These are phyloP conservation scores for Torulaspora maleeae DNA, from an alignment of 805 yeast genomes.

Conservation along the genomic window DNA sequence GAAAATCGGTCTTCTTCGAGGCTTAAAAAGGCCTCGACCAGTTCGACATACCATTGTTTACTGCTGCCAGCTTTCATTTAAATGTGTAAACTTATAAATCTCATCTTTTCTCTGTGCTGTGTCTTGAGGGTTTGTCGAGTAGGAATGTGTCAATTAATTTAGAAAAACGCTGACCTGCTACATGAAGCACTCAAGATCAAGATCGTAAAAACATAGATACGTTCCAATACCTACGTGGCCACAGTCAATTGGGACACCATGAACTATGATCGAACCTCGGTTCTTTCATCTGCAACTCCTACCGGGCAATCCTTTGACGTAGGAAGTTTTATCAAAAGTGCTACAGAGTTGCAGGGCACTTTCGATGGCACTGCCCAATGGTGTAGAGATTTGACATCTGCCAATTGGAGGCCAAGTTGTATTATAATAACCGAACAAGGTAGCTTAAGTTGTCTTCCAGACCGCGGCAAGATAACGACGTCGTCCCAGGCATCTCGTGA, in stretches of 20 bases:
- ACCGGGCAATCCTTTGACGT: conserved; percentile 7
- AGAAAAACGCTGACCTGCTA: background rate
- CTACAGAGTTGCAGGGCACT: conserved; percentile 16
- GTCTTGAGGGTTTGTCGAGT: background rate
- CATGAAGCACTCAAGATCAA: background rate
- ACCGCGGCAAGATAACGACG: background rate
- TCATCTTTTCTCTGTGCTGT: background rate
- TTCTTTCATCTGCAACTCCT: background rate
- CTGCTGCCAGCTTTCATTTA: conserved; percentile 3
- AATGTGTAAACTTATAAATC: conserved; percentile 1
- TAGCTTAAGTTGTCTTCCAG: background rate
- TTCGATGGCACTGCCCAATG: conserved; percentile 26
- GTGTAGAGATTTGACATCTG: conserved; percentile 19
- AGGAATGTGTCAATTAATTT: background rate
- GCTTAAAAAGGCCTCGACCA: background rate
- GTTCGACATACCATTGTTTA: background rate
- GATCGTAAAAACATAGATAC: background rate
- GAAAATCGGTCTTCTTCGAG: background rate
- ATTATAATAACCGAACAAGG: conserved; percentile 18
- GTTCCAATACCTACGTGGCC: background rate
- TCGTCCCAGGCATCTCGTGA: background rate
- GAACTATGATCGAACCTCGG: background rate
- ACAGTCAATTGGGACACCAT: background rate
- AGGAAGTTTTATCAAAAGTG: conserved; percentile 6
- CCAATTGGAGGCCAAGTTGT: conserved; percentile 25